Conservation (phyloP, 129 eudicot genomes). For the Pulicaria dysenterica region DNA sequence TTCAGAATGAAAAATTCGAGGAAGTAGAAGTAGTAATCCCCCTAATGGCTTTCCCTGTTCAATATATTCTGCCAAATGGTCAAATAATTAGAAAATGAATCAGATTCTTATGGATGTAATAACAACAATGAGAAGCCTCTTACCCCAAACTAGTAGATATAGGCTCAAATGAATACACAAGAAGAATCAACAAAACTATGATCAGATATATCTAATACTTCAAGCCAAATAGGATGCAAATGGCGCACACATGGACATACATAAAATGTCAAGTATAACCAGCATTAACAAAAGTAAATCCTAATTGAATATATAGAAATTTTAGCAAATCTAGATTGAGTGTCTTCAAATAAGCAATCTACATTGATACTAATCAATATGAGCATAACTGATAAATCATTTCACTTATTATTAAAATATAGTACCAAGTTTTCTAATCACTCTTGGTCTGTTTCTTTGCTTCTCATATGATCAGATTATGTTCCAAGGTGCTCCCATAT, state of each 20-base stretch:
- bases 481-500: no score
- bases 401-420: no score
- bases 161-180: background rate
- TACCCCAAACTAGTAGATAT: background rate
- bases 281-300: no score
- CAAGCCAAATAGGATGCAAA: slow-evolving; percentile 4
- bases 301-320: background rate
- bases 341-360: background rate
- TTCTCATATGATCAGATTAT: no score
- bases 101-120: slow-evolving; percentile 10
- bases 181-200: slow-evolving; percentile 4
- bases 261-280: no score
- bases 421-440: no score
- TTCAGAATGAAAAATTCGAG: slow-evolving; percentile 56
- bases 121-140: background rate
- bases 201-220: background rate
- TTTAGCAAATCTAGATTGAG: background rate
- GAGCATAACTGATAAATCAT: no score
- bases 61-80: slow-evolving; percentile 69
- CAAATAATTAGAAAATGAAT: slow-evolving; percentile 20
- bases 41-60: slow-evolving; percentile 88
- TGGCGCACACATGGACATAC: slow-evolving; percentile 4
- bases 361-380: no score
- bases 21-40: slow-evolving; percentile 83
- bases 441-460: no score